Conservation (phyloP, 192 early-diverging fungal genomes). For the Obelidium mucronatum region DNA sequence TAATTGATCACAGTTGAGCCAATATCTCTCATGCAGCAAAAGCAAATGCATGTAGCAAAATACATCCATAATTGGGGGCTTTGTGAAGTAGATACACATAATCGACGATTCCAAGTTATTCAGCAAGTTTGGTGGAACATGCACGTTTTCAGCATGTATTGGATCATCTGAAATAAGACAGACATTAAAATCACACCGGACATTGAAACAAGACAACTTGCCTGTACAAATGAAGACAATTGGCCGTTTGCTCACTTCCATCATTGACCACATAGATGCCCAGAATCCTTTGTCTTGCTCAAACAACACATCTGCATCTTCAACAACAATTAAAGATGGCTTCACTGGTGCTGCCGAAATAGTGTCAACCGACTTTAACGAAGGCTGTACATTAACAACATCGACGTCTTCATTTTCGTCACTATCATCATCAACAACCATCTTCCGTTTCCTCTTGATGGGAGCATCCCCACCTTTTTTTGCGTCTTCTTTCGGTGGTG, state of each 20-base stretch:
- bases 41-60: slow-evolving; percentile 35
- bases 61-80: slow-evolving; percentile 8
- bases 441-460: slow-evolving; percentile 11
- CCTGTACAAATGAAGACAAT: slow-evolving; percentile 84
- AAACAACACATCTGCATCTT: slow-evolving; percentile 83
- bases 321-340: slow-evolving; percentile 80
- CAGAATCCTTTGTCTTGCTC: slow-evolving; percentile 84
- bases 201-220: slow-evolving; percentile 4
- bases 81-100: slow-evolving; percentile 1
- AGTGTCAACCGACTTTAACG: neutral
- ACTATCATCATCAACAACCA: slow-evolving; percentile 12
- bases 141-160: slow-evolving; percentile 9
- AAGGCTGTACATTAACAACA: neutral
- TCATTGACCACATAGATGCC: slow-evolving; percentile 71
- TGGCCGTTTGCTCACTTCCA: slow-evolving; percentile 75
- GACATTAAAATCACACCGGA: neutral
- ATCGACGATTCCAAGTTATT: slow-evolving; percentile 2
- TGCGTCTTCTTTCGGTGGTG: neutral
- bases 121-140: slow-evolving; percentile 1
- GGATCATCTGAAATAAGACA: slow-evolving; percentile 28
- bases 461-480: neutral
- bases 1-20: slow-evolving; percentile 15
- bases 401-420: slow-evolving; percentile 1
- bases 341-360: slow-evolving; percentile 19
- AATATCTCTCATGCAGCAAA: slow-evolving; percentile 4